These are phyloP conservation scores for Astraeus odoratus DNA, from an alignment of 768 basidiomycete species.

Conservation along the genomic window DNA sequence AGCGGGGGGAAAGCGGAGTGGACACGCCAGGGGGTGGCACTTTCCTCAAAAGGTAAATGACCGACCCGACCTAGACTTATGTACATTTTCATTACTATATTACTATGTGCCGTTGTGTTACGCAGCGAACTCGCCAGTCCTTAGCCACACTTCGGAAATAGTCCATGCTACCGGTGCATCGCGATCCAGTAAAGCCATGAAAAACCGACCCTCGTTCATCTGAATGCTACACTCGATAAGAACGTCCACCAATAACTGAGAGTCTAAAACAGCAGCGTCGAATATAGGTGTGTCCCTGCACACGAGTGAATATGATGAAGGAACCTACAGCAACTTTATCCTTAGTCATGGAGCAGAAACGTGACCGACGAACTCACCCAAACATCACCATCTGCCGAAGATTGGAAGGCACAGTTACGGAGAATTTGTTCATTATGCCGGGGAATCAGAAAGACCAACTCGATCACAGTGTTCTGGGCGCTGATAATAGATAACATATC, in stretches of 20 bases:
- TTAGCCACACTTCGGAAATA: slow-evolving; percentile 37
- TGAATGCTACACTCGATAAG: slow-evolving; percentile 23
- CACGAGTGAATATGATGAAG: slow-evolving; percentile 10
- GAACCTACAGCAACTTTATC: slow-evolving; percentile 5
- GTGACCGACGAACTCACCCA: slow-evolving; percentile 25
- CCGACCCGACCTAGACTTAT: no score
- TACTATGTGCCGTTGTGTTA: no score
- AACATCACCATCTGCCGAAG: slow-evolving; percentile 21
- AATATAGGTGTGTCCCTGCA: slow-evolving; percentile 4
- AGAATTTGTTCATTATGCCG: slow-evolving; percentile 27
- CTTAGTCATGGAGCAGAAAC: background rate
- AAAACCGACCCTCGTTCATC: slow-evolving; percentile 18
- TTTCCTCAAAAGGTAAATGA: background rate
- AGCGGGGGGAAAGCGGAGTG: slow-evolving; percentile 12
- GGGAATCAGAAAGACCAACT: slow-evolving; percentile 33
- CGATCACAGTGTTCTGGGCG: slow-evolving; percentile 14
- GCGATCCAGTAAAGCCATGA: slow-evolving; percentile 22
- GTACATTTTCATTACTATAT: background rate
- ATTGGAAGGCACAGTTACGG: slow-evolving; percentile 20
- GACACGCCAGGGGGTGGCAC: slow-evolving; percentile 4
- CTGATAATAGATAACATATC: slow-evolving; percentile 29
- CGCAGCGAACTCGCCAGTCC: no score
- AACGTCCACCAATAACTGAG: background rate
- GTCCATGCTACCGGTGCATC: slow-evolving; percentile 28
- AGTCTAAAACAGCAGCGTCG: background rate